Conservation (phyloP, 495 filamentous ascomycete genomes). For the Neurospora africana region DNA sequence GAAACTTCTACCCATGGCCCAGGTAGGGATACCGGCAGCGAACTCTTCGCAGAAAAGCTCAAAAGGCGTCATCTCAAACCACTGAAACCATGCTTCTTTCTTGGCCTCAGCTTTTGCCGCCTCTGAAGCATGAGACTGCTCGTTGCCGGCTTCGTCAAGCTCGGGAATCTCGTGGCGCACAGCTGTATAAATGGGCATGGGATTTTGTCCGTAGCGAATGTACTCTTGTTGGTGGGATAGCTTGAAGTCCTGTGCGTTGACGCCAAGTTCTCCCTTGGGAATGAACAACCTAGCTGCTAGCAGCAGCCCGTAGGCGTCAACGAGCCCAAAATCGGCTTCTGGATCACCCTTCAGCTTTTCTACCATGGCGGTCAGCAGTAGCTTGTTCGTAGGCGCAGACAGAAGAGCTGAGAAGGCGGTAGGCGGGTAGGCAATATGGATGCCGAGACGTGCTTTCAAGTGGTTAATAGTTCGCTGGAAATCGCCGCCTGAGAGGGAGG, state of each 20-base stretch:
- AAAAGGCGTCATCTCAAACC: conserved; percentile 94
- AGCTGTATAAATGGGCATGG: conserved; percentile 87
- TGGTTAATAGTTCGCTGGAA: conserved; percentile 65
- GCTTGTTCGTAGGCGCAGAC: conserved; percentile 82
- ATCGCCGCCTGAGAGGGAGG: conserved; percentile 57
- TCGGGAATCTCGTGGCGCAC: conserved; percentile 93
- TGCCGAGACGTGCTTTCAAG: conserved; percentile 68
- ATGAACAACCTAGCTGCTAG: conserved; percentile 76
- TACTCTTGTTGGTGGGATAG: conserved; percentile 71
- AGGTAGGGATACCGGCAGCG: conserved; percentile 81
- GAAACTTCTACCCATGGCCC: conserved; percentile 82
- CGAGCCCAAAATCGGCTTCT: conserved; percentile 72
- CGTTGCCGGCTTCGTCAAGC: conserved; percentile 33
- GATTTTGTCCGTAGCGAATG: conserved; percentile 63
- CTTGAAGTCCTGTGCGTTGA: conserved; percentile 72
- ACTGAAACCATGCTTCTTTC: conserved; percentile 86
- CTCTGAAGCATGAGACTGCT: conserved; percentile 33
- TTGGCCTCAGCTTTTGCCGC: conserved; percentile 52
- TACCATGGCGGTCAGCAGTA: conserved; percentile 73
- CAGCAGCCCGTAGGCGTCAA: conserved; percentile 84
- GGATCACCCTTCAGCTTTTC: conserved; percentile 82
- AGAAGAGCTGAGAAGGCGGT: conserved; percentile 65
- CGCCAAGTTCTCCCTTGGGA: conserved; percentile 68
- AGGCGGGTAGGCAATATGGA: conserved; percentile 89
- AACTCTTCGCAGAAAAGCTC: conserved; percentile 94